Conservation (phyloP, 2,329 filamentous ascomycete species). For the Aspergillus aculeatus region DNA sequence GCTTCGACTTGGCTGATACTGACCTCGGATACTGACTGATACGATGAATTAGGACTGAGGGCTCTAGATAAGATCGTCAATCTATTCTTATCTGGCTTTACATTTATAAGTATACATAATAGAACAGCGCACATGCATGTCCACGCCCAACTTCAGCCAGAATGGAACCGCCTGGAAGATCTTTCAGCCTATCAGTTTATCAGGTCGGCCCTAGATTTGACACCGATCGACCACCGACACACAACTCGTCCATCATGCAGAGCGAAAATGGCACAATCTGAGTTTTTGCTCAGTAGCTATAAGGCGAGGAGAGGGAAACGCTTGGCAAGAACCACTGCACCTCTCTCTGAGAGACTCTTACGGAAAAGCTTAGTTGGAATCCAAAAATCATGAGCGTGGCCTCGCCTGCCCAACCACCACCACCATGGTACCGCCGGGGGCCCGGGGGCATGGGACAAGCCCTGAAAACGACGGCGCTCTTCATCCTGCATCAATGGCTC, state of each 20-base stretch:
- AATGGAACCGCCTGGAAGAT: not conserved
- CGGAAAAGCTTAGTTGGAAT: not conserved
- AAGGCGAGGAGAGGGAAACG: not conserved
- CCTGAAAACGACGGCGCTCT: constrained; percentile 21
- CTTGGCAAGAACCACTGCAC: not conserved
- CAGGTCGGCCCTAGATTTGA: constrained; percentile 9
- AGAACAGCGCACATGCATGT: not conserved
- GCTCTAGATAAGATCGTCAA: too few relatives aligned
- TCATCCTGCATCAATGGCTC: constrained; percentile 60
- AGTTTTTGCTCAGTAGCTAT: not conserved
- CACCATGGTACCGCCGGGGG: constrained; percentile 6
- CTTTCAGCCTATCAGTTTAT: constrained; percentile 8
- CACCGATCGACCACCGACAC: not conserved
- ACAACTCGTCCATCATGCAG: not conserved
- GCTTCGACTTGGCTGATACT: too few relatives aligned
- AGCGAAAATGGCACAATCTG: not conserved
- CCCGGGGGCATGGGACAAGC: constrained; percentile 11
- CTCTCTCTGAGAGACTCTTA: not conserved
- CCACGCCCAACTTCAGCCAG: not conserved
- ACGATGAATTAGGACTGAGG: too few relatives aligned
- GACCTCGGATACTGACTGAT: too few relatives aligned
- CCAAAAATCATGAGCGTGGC: not conserved
- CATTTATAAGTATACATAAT: too few relatives aligned
- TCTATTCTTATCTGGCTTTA: too few relatives aligned
- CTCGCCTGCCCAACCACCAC: not conserved